phyloP scores from a whole-genome alignment of 768 basidiomycete genomes.

The Cytidiella melzeri region DNA sequence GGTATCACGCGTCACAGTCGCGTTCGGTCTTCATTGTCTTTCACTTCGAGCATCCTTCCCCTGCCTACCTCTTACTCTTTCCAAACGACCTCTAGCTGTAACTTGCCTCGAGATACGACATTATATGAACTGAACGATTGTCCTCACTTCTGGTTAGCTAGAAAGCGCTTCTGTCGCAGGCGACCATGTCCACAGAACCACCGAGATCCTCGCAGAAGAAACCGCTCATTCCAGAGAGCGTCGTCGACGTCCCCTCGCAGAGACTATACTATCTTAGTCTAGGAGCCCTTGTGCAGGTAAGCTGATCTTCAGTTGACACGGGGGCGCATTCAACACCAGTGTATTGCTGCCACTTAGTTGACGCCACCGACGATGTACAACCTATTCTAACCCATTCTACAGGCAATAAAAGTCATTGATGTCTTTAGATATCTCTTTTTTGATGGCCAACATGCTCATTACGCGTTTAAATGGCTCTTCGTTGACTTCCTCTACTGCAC shows the following conservation, averaged over 20 bases:
- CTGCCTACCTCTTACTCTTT: background rate
- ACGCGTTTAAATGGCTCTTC: conserved; percentile 65
- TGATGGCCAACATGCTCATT: conserved; percentile 34
- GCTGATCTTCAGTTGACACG: no score
- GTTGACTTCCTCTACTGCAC: conserved; percentile 59
- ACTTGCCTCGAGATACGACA: background rate
- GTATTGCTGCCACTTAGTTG: background rate
- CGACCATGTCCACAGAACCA: conserved; percentile 14
- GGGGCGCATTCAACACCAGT: no score
- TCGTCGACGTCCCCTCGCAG: conserved; percentile 72
- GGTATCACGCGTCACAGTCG: background rate
- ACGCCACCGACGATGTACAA: no score
- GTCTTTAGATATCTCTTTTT: conserved; percentile 50
- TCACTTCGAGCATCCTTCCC: background rate
- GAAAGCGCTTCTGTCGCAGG: background rate
- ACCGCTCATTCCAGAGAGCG: conserved; percentile 68
- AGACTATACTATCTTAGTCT: conserved; percentile 74
- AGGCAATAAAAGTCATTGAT: conserved; percentile 78
- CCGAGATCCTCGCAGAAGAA: conserved; percentile 17
- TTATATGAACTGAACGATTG: background rate
- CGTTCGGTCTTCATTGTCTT: background rate
- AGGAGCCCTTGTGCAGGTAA: conserved; percentile 70
- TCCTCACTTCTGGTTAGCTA: background rate
- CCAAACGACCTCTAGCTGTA: background rate
- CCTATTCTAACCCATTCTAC: background rate